Percentiles rank a stretch among this genome's conserved stretches.
phyloP scores from a whole-genome alignment of 208 protist genomes.

The Leishmania gerbilli region DNA sequence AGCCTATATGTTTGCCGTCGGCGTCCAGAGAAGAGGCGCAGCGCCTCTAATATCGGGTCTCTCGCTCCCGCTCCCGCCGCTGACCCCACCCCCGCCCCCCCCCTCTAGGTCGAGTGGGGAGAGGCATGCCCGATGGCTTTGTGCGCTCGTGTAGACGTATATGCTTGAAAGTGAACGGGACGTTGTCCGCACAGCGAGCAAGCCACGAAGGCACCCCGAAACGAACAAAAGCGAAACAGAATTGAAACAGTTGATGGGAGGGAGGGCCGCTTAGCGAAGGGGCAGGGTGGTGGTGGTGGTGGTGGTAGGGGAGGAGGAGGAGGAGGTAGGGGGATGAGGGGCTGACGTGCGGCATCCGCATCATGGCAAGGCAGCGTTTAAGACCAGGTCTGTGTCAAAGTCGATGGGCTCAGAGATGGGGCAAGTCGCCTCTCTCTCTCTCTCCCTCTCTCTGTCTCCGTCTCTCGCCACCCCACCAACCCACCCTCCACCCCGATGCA shows the following conservation, averaged over 20 bases:
- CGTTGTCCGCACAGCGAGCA: no score
- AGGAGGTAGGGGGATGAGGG: neutral
- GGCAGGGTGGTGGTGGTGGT: no score
- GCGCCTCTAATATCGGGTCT: neutral
- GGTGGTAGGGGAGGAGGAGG: no score
- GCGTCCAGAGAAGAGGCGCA: neutral
- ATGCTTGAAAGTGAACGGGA: neutral
- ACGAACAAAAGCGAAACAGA: no score
- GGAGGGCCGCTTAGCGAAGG: neutral
- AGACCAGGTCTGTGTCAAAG: neutral
- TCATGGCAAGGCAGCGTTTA: neutral
- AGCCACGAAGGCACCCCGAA: no score
- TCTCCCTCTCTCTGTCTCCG: neutral
- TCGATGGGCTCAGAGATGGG: neutral
- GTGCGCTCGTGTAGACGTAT: neutral
- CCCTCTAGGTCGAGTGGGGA: neutral
- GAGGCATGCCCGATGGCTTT: neutral
- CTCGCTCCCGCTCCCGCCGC: neutral
- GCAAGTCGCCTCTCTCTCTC: neutral
- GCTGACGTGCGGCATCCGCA: neutral
- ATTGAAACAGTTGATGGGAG: neutral
- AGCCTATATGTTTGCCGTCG: neutral
- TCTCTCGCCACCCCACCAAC: conserved; percentile 5
- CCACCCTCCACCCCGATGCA: neutral
- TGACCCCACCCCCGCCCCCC: neutral